Conservation (phyloP, 306 rosid species). For the Vigna nakashimae region DNA sequence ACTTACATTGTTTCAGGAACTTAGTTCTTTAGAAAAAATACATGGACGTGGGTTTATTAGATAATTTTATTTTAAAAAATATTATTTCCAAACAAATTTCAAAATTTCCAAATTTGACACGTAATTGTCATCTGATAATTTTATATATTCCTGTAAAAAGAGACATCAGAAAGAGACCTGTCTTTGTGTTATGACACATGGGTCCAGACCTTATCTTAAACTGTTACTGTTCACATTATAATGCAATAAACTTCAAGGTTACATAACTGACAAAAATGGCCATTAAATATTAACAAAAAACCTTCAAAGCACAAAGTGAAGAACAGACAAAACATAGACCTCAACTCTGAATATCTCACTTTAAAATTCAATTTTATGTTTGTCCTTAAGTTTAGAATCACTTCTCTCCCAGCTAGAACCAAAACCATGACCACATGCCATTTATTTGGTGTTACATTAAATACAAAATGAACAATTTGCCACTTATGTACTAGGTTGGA, state of each 20-base stretch:
- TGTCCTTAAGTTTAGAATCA: slow-evolving; percentile 46
- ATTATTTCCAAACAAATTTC: not conserved
- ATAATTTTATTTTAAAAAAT: not conserved
- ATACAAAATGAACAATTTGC: slow-evolving; percentile 31
- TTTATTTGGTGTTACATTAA: not conserved
- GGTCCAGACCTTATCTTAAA: slow-evolving; percentile 51
- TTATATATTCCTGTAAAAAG: not conserved
- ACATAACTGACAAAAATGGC: slow-evolving; percentile 18
- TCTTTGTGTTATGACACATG: not conserved
- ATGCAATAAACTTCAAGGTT: slow-evolving; percentile 36
- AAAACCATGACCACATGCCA: slow-evolving; percentile 55
- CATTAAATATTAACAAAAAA: slow-evolving; percentile 23
- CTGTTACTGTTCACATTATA: slow-evolving; percentile 38
- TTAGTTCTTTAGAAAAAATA: no score
- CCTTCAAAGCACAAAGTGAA: slow-evolving; percentile 34
- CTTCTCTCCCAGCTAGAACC: slow-evolving; percentile 34
- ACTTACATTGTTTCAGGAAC: no score
- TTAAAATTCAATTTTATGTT: slow-evolving; percentile 25
- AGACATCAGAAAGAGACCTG: not conserved
- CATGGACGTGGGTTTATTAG: no score
- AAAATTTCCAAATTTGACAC: slow-evolving; percentile 1
- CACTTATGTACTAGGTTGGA: slow-evolving; percentile 29
- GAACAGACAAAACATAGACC: slow-evolving; percentile 36
- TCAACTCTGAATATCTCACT: slow-evolving; percentile 31
- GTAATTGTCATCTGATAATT: not conserved